These are phyloP conservation scores for Hortaea werneckii DNA, from an alignment of 2,329 filamentous ascomycete species.

Conservation along the genomic window DNA sequence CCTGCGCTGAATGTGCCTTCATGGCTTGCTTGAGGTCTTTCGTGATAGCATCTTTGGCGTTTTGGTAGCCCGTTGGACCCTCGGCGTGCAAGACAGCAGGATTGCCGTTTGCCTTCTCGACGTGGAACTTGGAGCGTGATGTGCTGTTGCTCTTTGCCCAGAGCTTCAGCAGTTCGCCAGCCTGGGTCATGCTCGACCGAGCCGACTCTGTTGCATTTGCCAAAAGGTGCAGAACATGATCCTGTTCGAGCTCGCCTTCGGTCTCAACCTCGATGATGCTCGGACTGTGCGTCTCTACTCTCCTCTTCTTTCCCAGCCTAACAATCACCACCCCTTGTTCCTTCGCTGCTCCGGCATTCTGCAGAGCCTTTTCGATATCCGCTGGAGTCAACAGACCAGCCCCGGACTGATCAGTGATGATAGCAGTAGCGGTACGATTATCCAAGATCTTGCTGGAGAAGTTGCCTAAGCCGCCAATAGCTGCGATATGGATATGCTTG, in stretches of 20 bases:
- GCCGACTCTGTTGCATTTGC: constrained; percentile 19
- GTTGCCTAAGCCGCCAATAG: constrained; percentile 20
- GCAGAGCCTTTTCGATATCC: constrained; percentile 19
- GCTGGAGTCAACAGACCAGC: constrained; percentile 17
- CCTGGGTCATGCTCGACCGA: constrained; percentile 17
- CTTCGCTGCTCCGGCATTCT: constrained; percentile 12
- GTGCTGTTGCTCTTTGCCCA: constrained; percentile 20
- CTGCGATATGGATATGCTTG: constrained; percentile 20
- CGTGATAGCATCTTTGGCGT: constrained; percentile 24
- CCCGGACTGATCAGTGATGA: constrained; percentile 18
- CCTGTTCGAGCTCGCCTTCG: constrained; percentile 20
- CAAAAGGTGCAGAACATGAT: constrained; percentile 25
- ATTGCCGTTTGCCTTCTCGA: constrained; percentile 21
- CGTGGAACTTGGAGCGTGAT: constrained; percentile 21
- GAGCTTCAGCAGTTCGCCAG: constrained; percentile 18
- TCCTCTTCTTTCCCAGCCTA: constrained; percentile 17
- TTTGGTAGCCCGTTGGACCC: constrained; percentile 18
- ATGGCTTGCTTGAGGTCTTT: constrained; percentile 21
- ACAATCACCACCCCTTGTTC: constrained; percentile 22
- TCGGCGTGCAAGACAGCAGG: constrained; percentile 19
- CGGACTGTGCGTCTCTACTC: constrained; percentile 12
- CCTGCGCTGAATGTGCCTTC: constrained; percentile 12
- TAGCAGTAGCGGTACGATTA: constrained; percentile 23
- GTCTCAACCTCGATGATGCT: constrained; percentile 20
- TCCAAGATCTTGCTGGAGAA: constrained; percentile 27